Percentiles rank a stretch among this genome's conserved stretches.
Conservation (phyloP, 2,329 filamentous ascomycete genomes). For the Westerdykella aurantiaca region DNA sequence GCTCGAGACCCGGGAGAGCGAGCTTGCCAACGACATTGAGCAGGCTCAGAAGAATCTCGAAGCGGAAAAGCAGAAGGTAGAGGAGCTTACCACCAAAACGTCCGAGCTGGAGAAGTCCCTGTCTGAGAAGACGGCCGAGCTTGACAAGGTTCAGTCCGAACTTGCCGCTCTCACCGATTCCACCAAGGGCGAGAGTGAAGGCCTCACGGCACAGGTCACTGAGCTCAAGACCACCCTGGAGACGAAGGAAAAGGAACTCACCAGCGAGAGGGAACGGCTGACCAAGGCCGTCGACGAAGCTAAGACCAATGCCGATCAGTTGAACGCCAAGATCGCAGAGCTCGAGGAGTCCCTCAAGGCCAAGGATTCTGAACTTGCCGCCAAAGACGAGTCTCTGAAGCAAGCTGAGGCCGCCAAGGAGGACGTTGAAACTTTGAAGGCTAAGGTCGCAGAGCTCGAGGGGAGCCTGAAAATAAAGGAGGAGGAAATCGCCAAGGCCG, state of each 20-base stretch:
- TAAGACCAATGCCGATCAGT: too few relatives aligned
- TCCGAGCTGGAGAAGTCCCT: not conserved
- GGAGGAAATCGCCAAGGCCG: slow-evolving; percentile 15
- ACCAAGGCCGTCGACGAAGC: slow-evolving; percentile 8
- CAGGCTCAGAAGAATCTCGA: not conserved
- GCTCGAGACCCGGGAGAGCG: slow-evolving; percentile 1
- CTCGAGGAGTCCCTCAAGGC: slow-evolving; percentile 21
- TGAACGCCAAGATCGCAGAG: slow-evolving; percentile 16
- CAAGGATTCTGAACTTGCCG: slow-evolving; percentile 8
- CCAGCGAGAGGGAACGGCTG: slow-evolving; percentile 17
- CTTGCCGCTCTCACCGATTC: not conserved
- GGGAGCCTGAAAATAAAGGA: slow-evolving; percentile 3
- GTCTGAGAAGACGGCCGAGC: not conserved
- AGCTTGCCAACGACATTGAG: slow-evolving; percentile 1
- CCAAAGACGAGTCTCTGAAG: slow-evolving; percentile 5
- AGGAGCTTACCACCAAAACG: not conserved
- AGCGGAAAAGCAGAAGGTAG: not conserved
- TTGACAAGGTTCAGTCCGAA: not conserved
- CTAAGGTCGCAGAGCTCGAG: slow-evolving; percentile 8
- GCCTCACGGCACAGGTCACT: slow-evolving; percentile 7
- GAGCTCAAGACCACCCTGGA: slow-evolving; percentile 16
- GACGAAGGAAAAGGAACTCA: slow-evolving; percentile 15
- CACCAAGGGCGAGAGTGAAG: slow-evolving; percentile 2
- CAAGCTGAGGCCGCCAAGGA: slow-evolving; percentile 5
- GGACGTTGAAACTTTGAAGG: slow-evolving; percentile 2